Conservation (phyloP, 495 filamentous ascomycete species). For the Delitschia confertaspora region DNA sequence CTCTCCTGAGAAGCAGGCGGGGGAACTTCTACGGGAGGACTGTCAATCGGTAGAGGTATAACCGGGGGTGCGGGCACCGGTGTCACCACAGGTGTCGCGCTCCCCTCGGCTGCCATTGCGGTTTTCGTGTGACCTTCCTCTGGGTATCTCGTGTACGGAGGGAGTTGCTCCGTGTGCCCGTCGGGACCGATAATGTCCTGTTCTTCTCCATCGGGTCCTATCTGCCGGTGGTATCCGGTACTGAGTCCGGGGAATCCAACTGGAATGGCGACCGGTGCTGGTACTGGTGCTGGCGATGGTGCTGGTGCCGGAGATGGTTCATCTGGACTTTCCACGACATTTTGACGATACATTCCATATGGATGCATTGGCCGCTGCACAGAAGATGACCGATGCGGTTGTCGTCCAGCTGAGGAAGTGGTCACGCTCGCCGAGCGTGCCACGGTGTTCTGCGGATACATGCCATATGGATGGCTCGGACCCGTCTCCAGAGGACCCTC, state of each 20-base stretch:
- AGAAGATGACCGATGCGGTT: conserved; percentile 22
- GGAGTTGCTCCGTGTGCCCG: conserved; percentile 81
- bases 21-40: not conserved
- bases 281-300: conserved; percentile 20
- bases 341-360: conserved; percentile 77
- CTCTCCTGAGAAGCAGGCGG: conserved; percentile 1
- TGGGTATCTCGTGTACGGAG: conserved; percentile 78
- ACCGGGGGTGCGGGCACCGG: conserved; percentile 5
- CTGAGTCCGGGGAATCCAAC: conserved; percentile 65
- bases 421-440: conserved; percentile 29
- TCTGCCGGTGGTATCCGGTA: conserved; percentile 55
- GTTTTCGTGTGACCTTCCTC: conserved; percentile 39
- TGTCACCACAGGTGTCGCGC: conserved; percentile 8
- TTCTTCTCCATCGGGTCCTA: conserved; percentile 76
- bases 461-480: conserved; percentile 37
- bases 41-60: not conserved
- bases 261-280: conserved; percentile 41
- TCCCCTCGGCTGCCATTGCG: conserved; percentile 14
- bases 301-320: conserved; percentile 37
- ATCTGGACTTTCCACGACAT: conserved; percentile 47
- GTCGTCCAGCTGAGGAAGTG: conserved; percentile 20
- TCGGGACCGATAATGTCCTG: conserved; percentile 82
- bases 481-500: conserved; percentile 29
- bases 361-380: conserved; percentile 66
- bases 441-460: conserved; percentile 35